A percentile compares a stretch with the other conserved stretches of the same genome.
These are phyloP conservation scores for Fraxinus latifolia DNA, from an alignment of 305 asterid species.

Conservation along the genomic window DNA sequence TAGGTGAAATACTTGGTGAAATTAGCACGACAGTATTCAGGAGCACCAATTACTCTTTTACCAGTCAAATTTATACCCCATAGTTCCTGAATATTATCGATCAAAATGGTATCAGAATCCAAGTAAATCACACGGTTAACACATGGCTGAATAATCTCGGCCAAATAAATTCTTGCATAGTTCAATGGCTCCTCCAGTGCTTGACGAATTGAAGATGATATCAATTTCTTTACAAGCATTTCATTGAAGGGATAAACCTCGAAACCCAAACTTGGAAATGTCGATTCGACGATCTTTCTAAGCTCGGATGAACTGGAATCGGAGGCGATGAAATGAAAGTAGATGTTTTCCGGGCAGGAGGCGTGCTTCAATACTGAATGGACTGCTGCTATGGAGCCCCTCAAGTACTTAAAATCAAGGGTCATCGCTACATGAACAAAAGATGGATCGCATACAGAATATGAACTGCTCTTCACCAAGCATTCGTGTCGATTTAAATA, in stretches of 20 bases:
- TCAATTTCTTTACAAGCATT: constrained; percentile 33
- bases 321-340: constrained; percentile 53
- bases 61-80: constrained; percentile 36
- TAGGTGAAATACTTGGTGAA: constrained; percentile 47
- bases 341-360: constrained; percentile 56
- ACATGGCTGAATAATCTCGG: constrained; percentile 47
- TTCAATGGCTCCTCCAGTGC: constrained; percentile 67
- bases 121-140: constrained; percentile 51
- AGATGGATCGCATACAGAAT: constrained; percentile 35
- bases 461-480: background rate
- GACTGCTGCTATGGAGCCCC: constrained; percentile 71
- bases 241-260: constrained; percentile 42
- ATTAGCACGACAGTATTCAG: constrained; percentile 54
- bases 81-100: constrained; percentile 47
- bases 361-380: constrained; percentile 57
- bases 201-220: constrained; percentile 56
- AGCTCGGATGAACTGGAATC: constrained; percentile 24
- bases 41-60: constrained; percentile 62
- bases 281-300: constrained; percentile 22
- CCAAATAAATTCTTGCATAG: constrained; percentile 63
- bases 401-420: constrained; percentile 52
- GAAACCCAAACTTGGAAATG: constrained; percentile 49
- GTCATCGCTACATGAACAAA: constrained; percentile 63
- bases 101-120: constrained; percentile 55
- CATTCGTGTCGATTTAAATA: constrained; percentile 40